Conservation (phyloP, 495 filamentous ascomycete species). For the Ramalina peruviana region DNA sequence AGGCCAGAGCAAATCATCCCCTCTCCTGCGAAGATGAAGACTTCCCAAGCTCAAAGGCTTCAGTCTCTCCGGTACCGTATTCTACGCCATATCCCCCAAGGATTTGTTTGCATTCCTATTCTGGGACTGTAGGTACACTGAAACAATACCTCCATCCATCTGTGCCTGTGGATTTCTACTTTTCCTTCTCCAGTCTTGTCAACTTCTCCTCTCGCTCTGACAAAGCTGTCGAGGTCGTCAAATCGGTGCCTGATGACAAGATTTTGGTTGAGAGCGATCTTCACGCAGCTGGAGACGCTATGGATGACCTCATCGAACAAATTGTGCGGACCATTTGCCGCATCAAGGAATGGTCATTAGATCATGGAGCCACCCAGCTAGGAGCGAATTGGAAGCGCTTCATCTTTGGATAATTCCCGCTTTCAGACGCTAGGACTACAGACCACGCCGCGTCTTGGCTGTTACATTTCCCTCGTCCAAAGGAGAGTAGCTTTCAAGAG, state of each 20-base stretch:
- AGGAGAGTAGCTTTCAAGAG: too few relatives aligned
- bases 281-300: constrained; percentile 66
- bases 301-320: constrained; percentile 68
- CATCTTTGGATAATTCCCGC: constrained; percentile 41
- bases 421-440: too few relatives aligned
- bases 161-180: constrained; percentile 67
- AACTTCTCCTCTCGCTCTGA: constrained; percentile 51
- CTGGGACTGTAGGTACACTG: constrained; percentile 60
- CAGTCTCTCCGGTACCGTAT: constrained; percentile 21
- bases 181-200: constrained; percentile 75
- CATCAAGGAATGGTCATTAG: constrained; percentile 64
- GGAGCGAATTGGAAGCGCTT: constrained; percentile 71
- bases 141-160: constrained; percentile 64
- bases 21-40: constrained; percentile 18
- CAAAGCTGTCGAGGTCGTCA: constrained; percentile 52
- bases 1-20: constrained; percentile 20
- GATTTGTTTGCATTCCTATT: constrained; percentile 89
- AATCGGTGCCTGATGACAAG: constrained; percentile 57
- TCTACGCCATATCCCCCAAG: constrained; percentile 61
- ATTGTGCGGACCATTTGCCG: constrained; percentile 58
- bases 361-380: constrained; percentile 54
- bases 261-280: constrained; percentile 84
- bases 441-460: too few relatives aligned
- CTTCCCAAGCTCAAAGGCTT: constrained; percentile 2
- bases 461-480: too few relatives aligned